Evolutionary conservation across 495 filamentous ascomycete species (phyloP), one percentile per base, ranked within the genome.

Genomic region (Usnea hakonensis): DNA sequence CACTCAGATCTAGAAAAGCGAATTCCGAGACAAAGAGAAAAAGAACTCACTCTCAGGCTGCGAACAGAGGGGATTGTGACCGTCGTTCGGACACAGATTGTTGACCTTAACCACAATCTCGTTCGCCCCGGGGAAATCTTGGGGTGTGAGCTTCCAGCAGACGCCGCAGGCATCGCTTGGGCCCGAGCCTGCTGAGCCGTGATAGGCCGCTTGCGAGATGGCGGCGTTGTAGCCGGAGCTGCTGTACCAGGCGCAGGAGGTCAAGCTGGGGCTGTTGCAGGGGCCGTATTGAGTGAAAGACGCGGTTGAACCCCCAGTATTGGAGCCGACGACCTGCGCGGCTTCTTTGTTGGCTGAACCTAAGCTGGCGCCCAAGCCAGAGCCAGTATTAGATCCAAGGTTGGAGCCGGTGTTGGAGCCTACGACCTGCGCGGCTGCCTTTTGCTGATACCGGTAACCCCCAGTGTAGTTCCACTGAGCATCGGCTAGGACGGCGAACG

Each of bases 31-130:
- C 5, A 37, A 33, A 4, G 13, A 16, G 8, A 23, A 28, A 14
- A 6, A 16, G 4, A 50, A 50, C 61, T 63, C 41, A 63, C 61
- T 8, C 10, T 16, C 62, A 6, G 62, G 17, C 21, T 53, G 28
- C 43, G 69, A 54, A 46, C 73, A 76, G 14, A 74, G 63, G 3
- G 73, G 66, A 50, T 76, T 76, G 28, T 68, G n/a, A n/a, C n/a
- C 69, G 19, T 54, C 56, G 28, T 57, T 67, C 16, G 72, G 72
- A 59, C 72, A 75, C 9, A 75, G 64, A 38, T 75, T 74, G 41
- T 68, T 75, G 16, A 73, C 67, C 58, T 55, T 64, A 5, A 64
- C 62, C 0, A 59, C 38, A 36, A 64, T 64, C 11, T 26, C 43
- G 1, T 48, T 55, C 30, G 60, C 58, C 3, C 63, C 58, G 36